Base-by-base conservation (phyloP, 768 basidiomycete genomes). In the Tulasnella sp. region DNA sequence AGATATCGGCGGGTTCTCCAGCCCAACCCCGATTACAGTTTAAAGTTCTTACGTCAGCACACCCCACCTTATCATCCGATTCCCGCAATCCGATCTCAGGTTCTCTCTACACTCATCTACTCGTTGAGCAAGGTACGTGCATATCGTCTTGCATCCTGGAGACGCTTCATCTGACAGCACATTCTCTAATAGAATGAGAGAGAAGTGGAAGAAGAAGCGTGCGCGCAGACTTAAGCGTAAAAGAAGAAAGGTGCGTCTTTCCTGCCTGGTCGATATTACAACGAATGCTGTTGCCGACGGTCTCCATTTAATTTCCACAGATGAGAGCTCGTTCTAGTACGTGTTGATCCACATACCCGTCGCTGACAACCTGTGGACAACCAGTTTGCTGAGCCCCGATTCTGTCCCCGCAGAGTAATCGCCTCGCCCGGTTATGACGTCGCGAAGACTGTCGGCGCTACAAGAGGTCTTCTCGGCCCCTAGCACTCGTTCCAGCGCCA, bases 131-230 rank as follows among this genome's bases (percentile, higher is more conserved):
- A 67, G 61, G 61, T 67, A 67, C 61, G 61, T 35, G 6, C 18
- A 29, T 67, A 7, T 11, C 5, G 57, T 18, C 13, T 26, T 6
- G 29, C 18, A 35, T 32, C 10, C 9, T 11, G 7, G 6, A 67
- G 16, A 35, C 29, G 6, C 61, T 15, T 16, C 15, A 67, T 67
- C 61, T 67, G 61, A 67, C 61, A 15, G 35, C 13, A 0, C 32
- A 13, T 13, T 35, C 16, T 1, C 32, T 26, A 29, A 20, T n/a
- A 77, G 77, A 26, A 77, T 77, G 77, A 77, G 77, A 77, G 77
- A 77, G 77, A 77, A 77, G 77, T 77, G 77, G 77, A 77, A 77
- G 77, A 77, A 77, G 72, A 77, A 77, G 77, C 77, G 77, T 77
- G 69, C 77, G 11, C 77, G 77, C 44, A 77, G 77, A 23, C 77